Base-by-base conservation (phyloP, 495 filamentous ascomycete species). In the Xylaria acuta region DNA sequence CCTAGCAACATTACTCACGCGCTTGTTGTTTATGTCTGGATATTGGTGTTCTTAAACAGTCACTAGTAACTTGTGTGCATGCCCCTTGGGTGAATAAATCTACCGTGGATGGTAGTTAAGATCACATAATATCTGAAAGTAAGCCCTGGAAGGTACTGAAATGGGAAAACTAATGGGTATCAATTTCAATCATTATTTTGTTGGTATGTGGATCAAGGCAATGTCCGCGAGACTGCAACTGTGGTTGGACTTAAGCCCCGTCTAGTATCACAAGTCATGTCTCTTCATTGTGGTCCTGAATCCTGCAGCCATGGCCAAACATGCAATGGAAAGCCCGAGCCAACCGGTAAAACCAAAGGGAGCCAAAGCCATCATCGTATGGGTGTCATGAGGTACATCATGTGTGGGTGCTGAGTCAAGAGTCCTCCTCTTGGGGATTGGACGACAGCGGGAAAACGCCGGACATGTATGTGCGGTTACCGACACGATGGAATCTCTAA, bases 111-210 rank as follows among this genome's bases (percentile, higher is more conserved):
- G n/a, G 18, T 2, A 60, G 34, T 36, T 3, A 16, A 60, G 47
- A 32, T 56, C 53, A 56, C 53, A 32, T 56, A 7, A 32, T 30
- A 22, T 32, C 27, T 9, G 47, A 25, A 54, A 30, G 8, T 32
- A 38, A 40, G 58, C 18, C 18, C 30, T 59, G 30, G 32, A 36
- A 7, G 30, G n/a, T 20, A 20, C 30, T 8, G 9, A n/a, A 34
- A 54, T 20, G 38, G 12, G 47, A 40, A 49, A 71, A 45, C 60
- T 38, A 64, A 72, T 58, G 70, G 62, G 70, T 72, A 47, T 72
- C 70, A 72, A 67, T 59, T 66, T 34, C 51, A 18, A 66, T 54
- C 43, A 43, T 59, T 60, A 66, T 59, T 38, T 3, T 32, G 25
- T 58, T 43, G 51, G 45, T 41, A 3, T 11, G 18, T 43, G 45